Evolutionary conservation across 2,329 filamentous ascomycete genomes (phyloP), one percentile per base, ranked within the genome.

Genomic region (Aspergillus fructus): DNA sequence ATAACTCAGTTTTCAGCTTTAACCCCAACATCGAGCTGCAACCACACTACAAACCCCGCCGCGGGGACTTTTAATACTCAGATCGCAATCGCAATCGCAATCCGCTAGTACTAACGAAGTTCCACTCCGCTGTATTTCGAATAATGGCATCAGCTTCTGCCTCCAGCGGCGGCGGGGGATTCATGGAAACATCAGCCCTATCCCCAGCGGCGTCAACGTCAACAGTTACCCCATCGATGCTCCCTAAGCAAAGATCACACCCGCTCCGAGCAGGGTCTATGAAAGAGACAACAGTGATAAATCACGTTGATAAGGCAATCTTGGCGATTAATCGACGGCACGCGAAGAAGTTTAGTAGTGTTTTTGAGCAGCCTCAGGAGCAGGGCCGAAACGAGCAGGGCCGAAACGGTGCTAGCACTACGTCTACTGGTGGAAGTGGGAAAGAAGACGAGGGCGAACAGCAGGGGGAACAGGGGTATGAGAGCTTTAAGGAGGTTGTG

Each of bases 401-500:
- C 8, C 34, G 34, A 15, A 37, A 5, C 34, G 34, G 34, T 37
- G 15, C 34, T 7, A n/a, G 12, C 15, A 37, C 34, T n/a, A 37
- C 34, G 34, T 13, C 34, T 7, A n/a, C 15, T 37, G 34, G n/a
- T 5, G 69, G 11, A 76, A 37, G 15, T 15, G 34, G 34, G 34
- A 37, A 37, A 37, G 34, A 7, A 9, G 34, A 37, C 2, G 12
- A 37, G 34, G 34, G 34, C 13, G 34, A 37, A 8, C 5, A 37
- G 15, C n/a, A 4, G 8, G 34, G 34, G 12, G 12, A 76, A 4
- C 71, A 74, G 34, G 84, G 83, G 2, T 89, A 88, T 62, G 77
- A 79, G 53, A 84, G 75, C 51, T 89, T 93, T 71, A 80, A 78
- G 49, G 88, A 93, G 67, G 83, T 91, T 4, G 90, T 85, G 53